A percentile compares a stretch with the other conserved stretches of the same genome.
phyloP scores from a whole-genome alignment of 2,329 filamentous ascomycete species.

The Cyanodermella asteris region DNA sequence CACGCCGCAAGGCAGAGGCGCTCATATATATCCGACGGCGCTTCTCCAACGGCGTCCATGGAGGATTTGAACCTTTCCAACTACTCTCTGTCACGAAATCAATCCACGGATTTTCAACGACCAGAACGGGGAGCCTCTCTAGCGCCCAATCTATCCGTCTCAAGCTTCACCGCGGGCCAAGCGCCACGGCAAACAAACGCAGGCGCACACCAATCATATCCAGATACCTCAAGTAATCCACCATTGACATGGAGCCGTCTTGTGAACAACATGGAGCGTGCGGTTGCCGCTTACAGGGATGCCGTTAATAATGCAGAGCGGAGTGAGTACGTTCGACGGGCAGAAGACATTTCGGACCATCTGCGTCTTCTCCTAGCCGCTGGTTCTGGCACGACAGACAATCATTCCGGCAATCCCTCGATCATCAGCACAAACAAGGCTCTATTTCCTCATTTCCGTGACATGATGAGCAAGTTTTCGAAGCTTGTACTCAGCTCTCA shows the following conservation, averaged over 20 bases:
- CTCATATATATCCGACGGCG: constrained; percentile 42
- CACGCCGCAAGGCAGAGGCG: constrained; percentile 45
- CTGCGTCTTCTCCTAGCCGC: constrained; percentile 81
- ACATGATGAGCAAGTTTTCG: constrained; percentile 99
- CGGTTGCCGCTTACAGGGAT: constrained; percentile 74
- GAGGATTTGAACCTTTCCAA: constrained; percentile 70
- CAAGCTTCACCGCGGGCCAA: no score
- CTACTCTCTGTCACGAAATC: no score
- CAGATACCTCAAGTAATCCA: constrained; percentile 31
- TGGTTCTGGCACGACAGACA: constrained; percentile 91
- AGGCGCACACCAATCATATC: constrained; percentile 7
- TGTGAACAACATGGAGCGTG: constrained; percentile 77
- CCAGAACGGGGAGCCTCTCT: no score
- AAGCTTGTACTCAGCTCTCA: constrained; percentile 95
- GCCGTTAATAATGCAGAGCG: constrained; percentile 66
- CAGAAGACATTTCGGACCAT: constrained; percentile 97
- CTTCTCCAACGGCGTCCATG: constrained; percentile 77
- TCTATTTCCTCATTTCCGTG: constrained; percentile 86
- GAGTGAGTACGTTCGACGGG: constrained; percentile 75
- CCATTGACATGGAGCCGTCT: constrained; percentile 76
- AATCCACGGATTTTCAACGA: constrained; percentile 33
- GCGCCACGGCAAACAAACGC: constrained; percentile 11
- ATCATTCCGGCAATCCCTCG: constrained; percentile 95
- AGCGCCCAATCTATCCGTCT: no score
- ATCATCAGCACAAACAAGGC: constrained; percentile 98